Evolutionary conservation across 257 asterid genomes (phyloP), one percentile per base, ranked within the genome.

Genomic region (Cordia subcordata): DNA sequence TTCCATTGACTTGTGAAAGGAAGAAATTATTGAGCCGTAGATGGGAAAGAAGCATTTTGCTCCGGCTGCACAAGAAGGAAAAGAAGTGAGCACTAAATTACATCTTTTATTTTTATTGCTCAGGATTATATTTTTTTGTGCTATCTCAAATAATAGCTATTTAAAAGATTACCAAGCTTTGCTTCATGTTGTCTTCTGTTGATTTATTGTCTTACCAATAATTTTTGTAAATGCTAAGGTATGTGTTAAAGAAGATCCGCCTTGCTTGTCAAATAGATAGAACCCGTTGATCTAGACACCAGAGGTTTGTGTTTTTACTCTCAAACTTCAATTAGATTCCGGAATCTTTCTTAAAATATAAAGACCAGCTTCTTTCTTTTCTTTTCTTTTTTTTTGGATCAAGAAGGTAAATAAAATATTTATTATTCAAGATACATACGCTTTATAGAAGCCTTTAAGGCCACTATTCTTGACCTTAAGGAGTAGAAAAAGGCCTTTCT

Each of bases 251-350:
- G 61, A 90, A 90, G 85, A 90, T 90, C 54, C 95, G 97, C 16
- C 96, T 90, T 22, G 97, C 97, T 23, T 95, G 97, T 66, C 96
- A 90, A 76, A 87, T 96, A 49, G 88, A 81, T 50, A 81, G 97
- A 83, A 89, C 97, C n/a, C 95, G 95, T 27, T 82, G 97, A 71
- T 82, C 91, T 74, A 96, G 96, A 45, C 96, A 90, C 76, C 97
- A 85, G 68, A 90, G 97, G 97, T 90, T 65, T 58, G 77, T 76
- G 57, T 67, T 32, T 27, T 69, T 39, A 53, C 49, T 27, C 22
- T 5, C 11, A 37, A 14, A 53, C 42, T 49, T 22, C 35, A 12
- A 22, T 69, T 39, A 17, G 44, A 15, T 23, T 47, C 11, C 17
- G 27, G 54, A n/a, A 21, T 39, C 27, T 40, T 21, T 17, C 14